Evolutionary conservation across 2,329 filamentous ascomycete genomes (phyloP).

Genomic region (Curvularia spicifera): DNA sequence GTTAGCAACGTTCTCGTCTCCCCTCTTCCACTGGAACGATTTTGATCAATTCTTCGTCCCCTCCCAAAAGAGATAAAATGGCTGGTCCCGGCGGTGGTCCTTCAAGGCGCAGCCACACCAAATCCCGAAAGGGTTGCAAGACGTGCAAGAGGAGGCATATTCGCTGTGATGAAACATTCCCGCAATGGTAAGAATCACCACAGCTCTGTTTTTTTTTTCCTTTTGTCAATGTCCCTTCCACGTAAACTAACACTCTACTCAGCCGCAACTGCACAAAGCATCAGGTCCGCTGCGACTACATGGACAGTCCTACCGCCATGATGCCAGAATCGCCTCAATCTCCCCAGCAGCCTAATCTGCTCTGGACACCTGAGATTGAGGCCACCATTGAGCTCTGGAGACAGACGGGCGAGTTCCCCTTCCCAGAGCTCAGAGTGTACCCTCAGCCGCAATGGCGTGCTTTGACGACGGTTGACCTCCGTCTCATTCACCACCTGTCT

Average conservation of each 20-base stretch:
- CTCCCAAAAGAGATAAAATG: constrained; percentile 61
- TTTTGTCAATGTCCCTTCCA: not conserved
- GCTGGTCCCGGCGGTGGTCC: constrained; percentile 94
- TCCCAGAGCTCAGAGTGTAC: constrained; percentile 78
- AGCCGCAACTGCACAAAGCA: constrained; percentile 99
- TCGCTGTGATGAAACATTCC: constrained; percentile 95
- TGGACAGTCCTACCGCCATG: constrained; percentile 78
- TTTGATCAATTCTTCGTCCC: constrained; percentile 23
- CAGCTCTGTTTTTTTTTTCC: too few species aligned
- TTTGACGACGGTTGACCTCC: constrained; percentile 78
- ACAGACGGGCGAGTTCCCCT: constrained; percentile 82
- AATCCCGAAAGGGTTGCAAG: constrained; percentile 97
- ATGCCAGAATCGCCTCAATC: constrained; percentile 59
- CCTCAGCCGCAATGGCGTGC: constrained; percentile 74
- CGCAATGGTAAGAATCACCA: constrained; percentile 76
- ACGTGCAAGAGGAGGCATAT: constrained; percentile 98
- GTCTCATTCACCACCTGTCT: constrained; percentile 89
- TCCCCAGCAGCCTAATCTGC: constrained; percentile 66
- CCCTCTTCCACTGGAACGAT: constrained; percentile 16
- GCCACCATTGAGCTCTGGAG: constrained; percentile 82
- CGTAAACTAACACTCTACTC: constrained; percentile 29
- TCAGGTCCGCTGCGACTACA: constrained; percentile 97
- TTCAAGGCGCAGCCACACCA: constrained; percentile 90
- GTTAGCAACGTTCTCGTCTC: constrained; percentile 30
- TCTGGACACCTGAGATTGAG: constrained; percentile 88